A percentile compares a stretch with the other conserved stretches of the same genome.
Conservation (phyloP, 371 early-diverging fungal genomes). For the Haplosporangium sp. region DNA sequence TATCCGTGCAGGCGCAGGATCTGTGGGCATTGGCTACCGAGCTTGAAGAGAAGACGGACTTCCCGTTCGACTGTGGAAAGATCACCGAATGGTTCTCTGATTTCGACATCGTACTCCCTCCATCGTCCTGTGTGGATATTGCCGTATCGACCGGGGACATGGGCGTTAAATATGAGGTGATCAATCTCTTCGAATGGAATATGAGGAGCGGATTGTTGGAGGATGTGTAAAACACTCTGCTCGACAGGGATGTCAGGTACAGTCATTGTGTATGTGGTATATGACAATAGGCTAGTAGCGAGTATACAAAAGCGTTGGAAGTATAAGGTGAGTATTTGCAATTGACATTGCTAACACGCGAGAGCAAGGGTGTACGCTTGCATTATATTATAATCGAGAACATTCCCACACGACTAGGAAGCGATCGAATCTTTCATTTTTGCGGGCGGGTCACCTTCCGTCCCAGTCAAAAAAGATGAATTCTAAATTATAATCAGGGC, state of each 20-base stretch:
- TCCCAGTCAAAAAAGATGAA: too few species aligned
- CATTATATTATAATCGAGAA: too few species aligned
- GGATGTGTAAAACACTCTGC: slow-evolving; percentile 31
- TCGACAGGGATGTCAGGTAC: slow-evolving; percentile 29
- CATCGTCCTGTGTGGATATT: slow-evolving; percentile 51
- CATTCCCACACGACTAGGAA: too few species aligned
- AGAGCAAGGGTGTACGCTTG: too few species aligned
- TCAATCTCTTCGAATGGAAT: slow-evolving; percentile 44
- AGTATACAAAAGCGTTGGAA: too few species aligned
- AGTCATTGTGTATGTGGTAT: slow-evolving; percentile 30
- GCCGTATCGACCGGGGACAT: slow-evolving; percentile 47
- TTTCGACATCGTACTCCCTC: slow-evolving; percentile 40
- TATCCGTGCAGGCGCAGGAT: slow-evolving; percentile 41
- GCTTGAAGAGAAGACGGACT: slow-evolving; percentile 46
- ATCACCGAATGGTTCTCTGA: slow-evolving; percentile 50
- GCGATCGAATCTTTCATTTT: too few species aligned
- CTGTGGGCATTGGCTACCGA: slow-evolving; percentile 34
- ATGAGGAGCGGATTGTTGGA: slow-evolving; percentile 37
- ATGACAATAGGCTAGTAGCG: too few species aligned
- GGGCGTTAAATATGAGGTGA: slow-evolving; percentile 34
- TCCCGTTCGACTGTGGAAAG: slow-evolving; percentile 42
- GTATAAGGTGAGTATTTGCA: too few species aligned
- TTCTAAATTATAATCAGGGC: too few species aligned
- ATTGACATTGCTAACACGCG: too few species aligned
- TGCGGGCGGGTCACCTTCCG: too few species aligned